These are phyloP conservation scores for Calycina herbarum DNA, from an alignment of 2,329 filamentous ascomycete species.

Conservation along the genomic window DNA sequence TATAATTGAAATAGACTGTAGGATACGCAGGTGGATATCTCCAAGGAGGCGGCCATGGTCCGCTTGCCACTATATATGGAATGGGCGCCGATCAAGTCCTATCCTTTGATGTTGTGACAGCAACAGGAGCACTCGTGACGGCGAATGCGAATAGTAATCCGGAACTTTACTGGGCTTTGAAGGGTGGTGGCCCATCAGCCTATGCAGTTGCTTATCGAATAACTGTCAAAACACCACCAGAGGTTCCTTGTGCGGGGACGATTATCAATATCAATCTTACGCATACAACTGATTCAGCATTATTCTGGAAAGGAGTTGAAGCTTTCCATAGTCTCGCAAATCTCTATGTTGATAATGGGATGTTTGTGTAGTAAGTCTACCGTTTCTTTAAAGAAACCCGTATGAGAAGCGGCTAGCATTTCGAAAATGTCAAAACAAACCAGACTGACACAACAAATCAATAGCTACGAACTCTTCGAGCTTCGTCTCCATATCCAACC, in stretches of 20 bases:
- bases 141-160: conserved; percentile 49
- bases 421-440: background rate
- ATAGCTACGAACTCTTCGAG: conserved; percentile 9
- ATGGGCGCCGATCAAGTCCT: conserved; percentile 50
- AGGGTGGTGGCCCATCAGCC: conserved; percentile 59
- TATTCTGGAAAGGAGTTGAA: conserved; percentile 51
- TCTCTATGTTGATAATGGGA: conserved; percentile 49
- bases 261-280: conserved; percentile 44
- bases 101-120: conserved; percentile 48
- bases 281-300: conserved; percentile 39
- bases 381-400: background rate
- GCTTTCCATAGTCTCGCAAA: conserved; percentile 48
- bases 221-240: conserved; percentile 51
- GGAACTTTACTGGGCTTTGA: conserved; percentile 64
- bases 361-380: conserved; percentile 14
- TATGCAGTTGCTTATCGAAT: conserved; percentile 58
- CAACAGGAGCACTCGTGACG: conserved; percentile 47
- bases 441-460: no score
- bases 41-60: conserved; percentile 50
- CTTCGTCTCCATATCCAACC: conserved; percentile 15
- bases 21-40: conserved; percentile 46
- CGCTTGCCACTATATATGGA: conserved; percentile 48
- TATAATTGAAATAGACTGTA: conserved; percentile 50
- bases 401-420: no score
- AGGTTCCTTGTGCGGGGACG: conserved; percentile 45